These are phyloP conservation scores for Quercus tomentella DNA, from an alignment of 331 rosid species.

Conservation along the genomic window DNA sequence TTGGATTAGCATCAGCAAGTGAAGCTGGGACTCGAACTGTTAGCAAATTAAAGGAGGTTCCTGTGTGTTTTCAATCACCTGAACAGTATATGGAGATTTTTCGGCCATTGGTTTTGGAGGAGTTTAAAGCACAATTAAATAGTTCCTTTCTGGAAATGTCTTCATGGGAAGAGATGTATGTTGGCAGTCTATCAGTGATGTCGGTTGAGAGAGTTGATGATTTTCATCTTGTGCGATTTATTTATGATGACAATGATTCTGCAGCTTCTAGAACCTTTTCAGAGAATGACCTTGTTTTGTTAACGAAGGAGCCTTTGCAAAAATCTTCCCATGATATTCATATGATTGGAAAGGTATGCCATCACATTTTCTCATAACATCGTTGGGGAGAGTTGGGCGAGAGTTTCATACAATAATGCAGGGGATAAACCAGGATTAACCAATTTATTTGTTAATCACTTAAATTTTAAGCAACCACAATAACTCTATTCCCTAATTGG, in stretches of 20 bases:
- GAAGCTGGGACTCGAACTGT: constrained; percentile 47
- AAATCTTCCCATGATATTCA: constrained; percentile 78
- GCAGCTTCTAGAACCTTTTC: constrained; percentile 58
- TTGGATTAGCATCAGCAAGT: constrained; percentile 59
- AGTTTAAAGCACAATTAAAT: constrained; percentile 86
- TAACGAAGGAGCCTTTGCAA: constrained; percentile 76
- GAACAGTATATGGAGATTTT: constrained; percentile 78
- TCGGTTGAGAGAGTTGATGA: constrained; percentile 90
- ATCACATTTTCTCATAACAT: neutral
- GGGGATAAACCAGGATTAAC: neutral
- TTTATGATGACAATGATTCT: constrained; percentile 66
- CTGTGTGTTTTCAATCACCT: constrained; percentile 76
- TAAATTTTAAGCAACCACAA: neutral
- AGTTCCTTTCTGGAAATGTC: constrained; percentile 70
- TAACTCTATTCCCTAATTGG: neutral
- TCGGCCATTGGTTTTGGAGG: constrained; percentile 90
- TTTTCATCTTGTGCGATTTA: constrained; percentile 84
- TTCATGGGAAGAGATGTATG: constrained; percentile 73
- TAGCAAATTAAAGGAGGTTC: constrained; percentile 75
- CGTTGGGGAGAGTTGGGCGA: neutral
- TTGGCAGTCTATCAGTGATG: constrained; percentile 81
- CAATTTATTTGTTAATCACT: neutral
- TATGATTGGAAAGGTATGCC: constrained; percentile 87
- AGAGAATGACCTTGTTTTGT: constrained; percentile 85
- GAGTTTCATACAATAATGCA: neutral